Evolutionary conservation across 352 stramenopile genomes (phyloP), one percentile per base, ranked within the genome.

Genomic region (Halophytophthora batemanensis): DNA sequence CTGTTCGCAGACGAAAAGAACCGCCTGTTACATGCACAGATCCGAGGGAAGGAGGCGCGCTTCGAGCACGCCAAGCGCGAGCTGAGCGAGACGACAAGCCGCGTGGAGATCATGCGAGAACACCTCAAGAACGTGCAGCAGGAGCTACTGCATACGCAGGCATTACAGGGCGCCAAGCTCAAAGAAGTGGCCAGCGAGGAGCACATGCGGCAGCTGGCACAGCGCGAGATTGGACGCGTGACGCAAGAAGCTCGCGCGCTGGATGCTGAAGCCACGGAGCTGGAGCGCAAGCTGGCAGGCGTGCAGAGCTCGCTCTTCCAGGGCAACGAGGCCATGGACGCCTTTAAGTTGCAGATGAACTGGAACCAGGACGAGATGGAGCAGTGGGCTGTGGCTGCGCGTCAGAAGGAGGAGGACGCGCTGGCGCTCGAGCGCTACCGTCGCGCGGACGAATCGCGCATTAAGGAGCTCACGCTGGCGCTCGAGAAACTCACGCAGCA

Each of bases 301-400:
- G 69, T 96, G 19, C 90, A 98, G 60, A 94, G 84, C 34, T 89
- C 95, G 22, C 76, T 98, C 33, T 96, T 95, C 70, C 87, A 90
- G 33, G 90, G 86, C 28, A 97, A 97, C 50, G 91, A 98, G 45
- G 76, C 89, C 43, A 96, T 98, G 81, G 95, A 98, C 65, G 80
- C 87, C 51, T 98, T 98, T 58, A 98, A 97, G 66, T 71, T 97
- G 18, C 82, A 97, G 77, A 98, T 98, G 86, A 98, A 98, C 73
- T 98, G 91, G 90, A 99, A 98, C 68, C 96, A 98, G 61, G 94
- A 98, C 53, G 93, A 99, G 61, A 90, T 99, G 58, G 93, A 99
- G 71, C 93, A 98, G 72, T 98, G 96, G 96, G 82, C 92, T 6
- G 83, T 97, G 59, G 93, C 96, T 21, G 87, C 90, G 17, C 92